Percentiles rank a stretch among this genome's conserved stretches.
These are phyloP conservation scores for Panicum hallii DNA, from an alignment of 202 grass and related monocot species.

Conservation along the genomic window DNA sequence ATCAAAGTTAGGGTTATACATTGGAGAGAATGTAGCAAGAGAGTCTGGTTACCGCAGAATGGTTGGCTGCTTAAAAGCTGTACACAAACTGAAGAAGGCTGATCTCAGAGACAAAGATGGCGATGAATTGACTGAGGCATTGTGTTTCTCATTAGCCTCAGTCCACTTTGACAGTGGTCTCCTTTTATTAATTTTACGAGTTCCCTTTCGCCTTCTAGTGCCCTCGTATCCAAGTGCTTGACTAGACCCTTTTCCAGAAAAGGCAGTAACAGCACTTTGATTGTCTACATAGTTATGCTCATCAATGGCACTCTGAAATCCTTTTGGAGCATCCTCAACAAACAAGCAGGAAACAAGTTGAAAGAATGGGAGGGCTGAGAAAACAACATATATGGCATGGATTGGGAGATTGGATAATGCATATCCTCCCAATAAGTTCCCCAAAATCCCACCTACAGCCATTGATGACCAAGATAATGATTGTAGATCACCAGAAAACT, in stretches of 20 bases:
- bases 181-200: constrained; percentile 55
- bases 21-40: constrained; percentile 29
- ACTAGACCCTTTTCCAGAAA: constrained; percentile 28
- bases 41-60: constrained; percentile 62
- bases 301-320: constrained; percentile 19
- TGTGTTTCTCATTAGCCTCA: constrained; percentile 45
- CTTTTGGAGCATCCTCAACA: constrained; percentile 59
- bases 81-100: constrained; percentile 60
- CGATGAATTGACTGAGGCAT: constrained; percentile 26
- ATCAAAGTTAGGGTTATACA: constrained; percentile 5
- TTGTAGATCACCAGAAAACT: constrained; percentile 81
- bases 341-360: constrained; percentile 75
- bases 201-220: constrained; percentile 50
- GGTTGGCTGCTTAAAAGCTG: constrained; percentile 65
- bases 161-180: constrained; percentile 27
- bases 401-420: constrained; percentile 70
- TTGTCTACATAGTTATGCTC: constrained; percentile 34
- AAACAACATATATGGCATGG: constrained; percentile 68
- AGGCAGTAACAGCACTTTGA: constrained; percentile 38
- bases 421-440: constrained; percentile 79
- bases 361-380: constrained; percentile 65
- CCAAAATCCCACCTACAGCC: constrained; percentile 77
- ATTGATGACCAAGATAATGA: constrained; percentile 83
- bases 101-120: constrained; percentile 60
- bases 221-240: constrained; percentile 45